Conservation (phyloP, 208 protist species). For the Naegleria gruberi region DNA sequence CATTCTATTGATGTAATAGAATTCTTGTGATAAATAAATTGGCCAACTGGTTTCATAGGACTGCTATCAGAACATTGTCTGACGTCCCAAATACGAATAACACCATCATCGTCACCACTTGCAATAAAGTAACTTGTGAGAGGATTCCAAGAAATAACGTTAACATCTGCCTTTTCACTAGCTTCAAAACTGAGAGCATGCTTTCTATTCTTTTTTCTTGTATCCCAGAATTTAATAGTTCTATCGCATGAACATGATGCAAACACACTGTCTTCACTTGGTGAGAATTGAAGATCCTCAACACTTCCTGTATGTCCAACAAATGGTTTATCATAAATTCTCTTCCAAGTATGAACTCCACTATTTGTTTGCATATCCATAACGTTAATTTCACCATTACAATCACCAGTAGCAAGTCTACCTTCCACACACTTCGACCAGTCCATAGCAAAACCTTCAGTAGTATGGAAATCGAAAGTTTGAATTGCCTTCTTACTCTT, state of each 20-base stretch:
- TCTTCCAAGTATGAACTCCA: slow-evolving; percentile 13
- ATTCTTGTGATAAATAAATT: slow-evolving; percentile 73
- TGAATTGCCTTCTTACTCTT: slow-evolving; percentile 54
- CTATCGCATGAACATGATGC: slow-evolving; percentile 63
- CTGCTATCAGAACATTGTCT: slow-evolving; percentile 55
- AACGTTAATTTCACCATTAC: slow-evolving; percentile 71
- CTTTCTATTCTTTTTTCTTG: slow-evolving; percentile 63
- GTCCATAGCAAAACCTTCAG: slow-evolving; percentile 92
- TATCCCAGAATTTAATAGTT: slow-evolving; percentile 74
- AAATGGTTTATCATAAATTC: slow-evolving; percentile 35
- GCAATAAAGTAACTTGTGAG: slow-evolving; percentile 82
- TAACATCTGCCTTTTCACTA: slow-evolving; percentile 72
- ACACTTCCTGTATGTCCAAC: slow-evolving; percentile 67
- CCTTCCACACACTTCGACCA: slow-evolving; percentile 72
- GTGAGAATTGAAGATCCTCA: slow-evolving; percentile 93
- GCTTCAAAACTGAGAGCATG: not conserved
- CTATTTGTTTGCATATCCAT: not conserved
- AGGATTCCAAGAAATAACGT: slow-evolving; percentile 92
- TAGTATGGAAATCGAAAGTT: slow-evolving; percentile 60
- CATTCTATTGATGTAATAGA: slow-evolving; percentile 93
- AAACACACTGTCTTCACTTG: slow-evolving; percentile 78
- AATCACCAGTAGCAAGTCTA: slow-evolving; percentile 80
- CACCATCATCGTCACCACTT: slow-evolving; percentile 90
- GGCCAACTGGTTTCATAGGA: slow-evolving; percentile 54
- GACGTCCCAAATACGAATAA: slow-evolving; percentile 92